Percentiles rank a stretch among this genome's conserved stretches.
These are phyloP conservation scores for Iris macrosiphon DNA, from an alignment of 106 monocot genomes.

Conservation along the genomic window DNA sequence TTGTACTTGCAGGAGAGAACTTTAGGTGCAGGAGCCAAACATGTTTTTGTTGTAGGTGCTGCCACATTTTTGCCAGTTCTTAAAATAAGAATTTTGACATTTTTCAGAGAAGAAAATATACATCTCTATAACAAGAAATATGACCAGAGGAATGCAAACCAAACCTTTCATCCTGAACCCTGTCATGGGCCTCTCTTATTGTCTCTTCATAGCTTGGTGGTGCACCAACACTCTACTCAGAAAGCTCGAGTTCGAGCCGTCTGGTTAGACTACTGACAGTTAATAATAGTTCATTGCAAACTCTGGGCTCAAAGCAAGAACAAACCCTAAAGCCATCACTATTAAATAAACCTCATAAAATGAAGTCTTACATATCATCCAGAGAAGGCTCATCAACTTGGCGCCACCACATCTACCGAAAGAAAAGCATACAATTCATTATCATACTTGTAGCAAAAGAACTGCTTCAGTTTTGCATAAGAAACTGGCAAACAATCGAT, in stretches of 20 bases:
- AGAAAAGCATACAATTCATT: not conserved
- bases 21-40: slow-evolving; percentile 19
- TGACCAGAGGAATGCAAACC: slow-evolving; percentile 6
- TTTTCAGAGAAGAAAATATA: not conserved
- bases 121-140: too few species aligned
- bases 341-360: too few species aligned
- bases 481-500: too few species aligned
- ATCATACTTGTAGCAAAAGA: not conserved
- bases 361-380: slow-evolving; percentile 75
- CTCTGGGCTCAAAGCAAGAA: not conserved
- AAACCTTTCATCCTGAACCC: slow-evolving; percentile 47
- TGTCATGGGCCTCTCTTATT: slow-evolving; percentile 18
- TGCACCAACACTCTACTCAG: slow-evolving; percentile 44
- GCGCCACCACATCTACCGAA: slow-evolving; percentile 46
- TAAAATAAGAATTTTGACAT: slow-evolving; percentile 10
- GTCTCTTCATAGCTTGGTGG: slow-evolving; percentile 76
- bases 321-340: not conserved
- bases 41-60: slow-evolving; percentile 20
- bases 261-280: too few species aligned
- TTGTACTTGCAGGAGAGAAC: slow-evolving; percentile 14
- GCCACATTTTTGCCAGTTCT: slow-evolving; percentile 34
- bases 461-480: not conserved
- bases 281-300: too few species aligned
- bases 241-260: slow-evolving; percentile 28
- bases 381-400: slow-evolving; percentile 37